A percentile compares a stretch with the other conserved stretches of the same genome.
Evolutionary conservation across 495 filamentous ascomycete species (phyloP).

Genomic region (Aspergillus haitiensis): DNA sequence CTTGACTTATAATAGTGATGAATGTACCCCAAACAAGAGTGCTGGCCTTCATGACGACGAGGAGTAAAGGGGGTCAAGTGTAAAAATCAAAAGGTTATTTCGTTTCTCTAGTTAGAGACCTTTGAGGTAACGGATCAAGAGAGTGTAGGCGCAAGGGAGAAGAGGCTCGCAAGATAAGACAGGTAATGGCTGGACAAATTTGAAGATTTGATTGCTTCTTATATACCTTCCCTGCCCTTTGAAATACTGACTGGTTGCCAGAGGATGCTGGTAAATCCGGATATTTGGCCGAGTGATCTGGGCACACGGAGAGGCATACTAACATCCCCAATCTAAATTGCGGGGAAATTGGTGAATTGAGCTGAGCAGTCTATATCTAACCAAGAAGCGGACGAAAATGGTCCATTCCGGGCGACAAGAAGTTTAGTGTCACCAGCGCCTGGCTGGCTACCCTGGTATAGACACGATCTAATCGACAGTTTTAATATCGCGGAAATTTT

Average conservation of each 20-base stretch:
- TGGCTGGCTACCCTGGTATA: neutral
- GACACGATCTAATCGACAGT: neutral
- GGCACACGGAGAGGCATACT: neutral
- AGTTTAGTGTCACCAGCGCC: neutral
- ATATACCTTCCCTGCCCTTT: neutral
- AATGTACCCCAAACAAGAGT: constrained; percentile 34
- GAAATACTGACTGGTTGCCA: neutral
- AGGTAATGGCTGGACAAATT: neutral
- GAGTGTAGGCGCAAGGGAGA: neutral
- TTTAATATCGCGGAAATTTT: neutral
- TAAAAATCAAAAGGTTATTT: neutral
- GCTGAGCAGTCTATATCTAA: neutral
- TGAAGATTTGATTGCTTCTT: neutral
- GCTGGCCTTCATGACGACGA: constrained; percentile 31
- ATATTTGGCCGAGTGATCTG: neutral
- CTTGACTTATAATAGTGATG: constrained; percentile 41
- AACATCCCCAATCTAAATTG: neutral
- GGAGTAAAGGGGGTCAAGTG: neutral
- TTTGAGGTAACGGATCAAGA: neutral
- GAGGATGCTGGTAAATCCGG: neutral
- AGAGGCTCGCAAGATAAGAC: neutral
- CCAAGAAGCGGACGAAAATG: neutral
- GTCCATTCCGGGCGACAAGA: neutral
- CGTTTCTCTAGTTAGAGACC: neutral
- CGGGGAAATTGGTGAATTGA: neutral